phyloP scores from a whole-genome alignment of 352 stramenopile species.

The Globisporangium abappressorium region DNA sequence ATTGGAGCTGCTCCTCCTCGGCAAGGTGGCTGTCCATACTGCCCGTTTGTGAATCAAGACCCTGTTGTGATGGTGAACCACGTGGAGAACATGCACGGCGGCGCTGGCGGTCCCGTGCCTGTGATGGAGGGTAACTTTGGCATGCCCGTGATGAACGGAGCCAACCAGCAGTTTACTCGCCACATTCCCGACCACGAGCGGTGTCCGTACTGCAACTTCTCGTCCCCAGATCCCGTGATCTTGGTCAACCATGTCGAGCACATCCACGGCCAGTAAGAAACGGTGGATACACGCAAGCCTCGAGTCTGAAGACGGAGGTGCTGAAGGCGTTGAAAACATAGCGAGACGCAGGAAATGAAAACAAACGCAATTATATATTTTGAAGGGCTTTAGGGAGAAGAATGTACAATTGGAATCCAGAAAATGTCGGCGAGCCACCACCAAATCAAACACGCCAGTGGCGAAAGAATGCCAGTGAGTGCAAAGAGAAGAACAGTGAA shows the following conservation, averaged over 20 bases:
- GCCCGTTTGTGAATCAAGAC: constrained; percentile 42
- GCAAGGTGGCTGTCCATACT: constrained; percentile 54
- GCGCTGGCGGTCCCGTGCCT: constrained; percentile 11
- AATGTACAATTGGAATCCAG: background rate
- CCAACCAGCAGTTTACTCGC: background rate
- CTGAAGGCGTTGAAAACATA: too few species aligned
- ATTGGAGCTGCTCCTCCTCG: background rate
- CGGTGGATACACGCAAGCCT: background rate
- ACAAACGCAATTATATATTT: background rate
- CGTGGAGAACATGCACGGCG: constrained; percentile 46
- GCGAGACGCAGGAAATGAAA: background rate
- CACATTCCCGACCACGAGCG: constrained; percentile 30
- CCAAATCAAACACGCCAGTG: background rate
- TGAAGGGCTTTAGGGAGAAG: background rate
- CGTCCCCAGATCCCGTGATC: constrained; percentile 50
- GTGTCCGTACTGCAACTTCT: constrained; percentile 68
- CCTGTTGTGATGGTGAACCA: constrained; percentile 65
- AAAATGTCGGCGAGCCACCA: background rate
- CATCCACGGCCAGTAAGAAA: constrained; percentile 35
- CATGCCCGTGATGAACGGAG: constrained; percentile 11
- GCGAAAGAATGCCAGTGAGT: background rate
- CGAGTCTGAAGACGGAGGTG: too few species aligned
- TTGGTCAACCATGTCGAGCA: constrained; percentile 80
- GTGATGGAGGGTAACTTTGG: constrained; percentile 18
- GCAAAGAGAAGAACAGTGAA: background rate